Base-by-base conservation (phyloP, 306 rosid genomes). In the Fragaria vesca region DNA sequence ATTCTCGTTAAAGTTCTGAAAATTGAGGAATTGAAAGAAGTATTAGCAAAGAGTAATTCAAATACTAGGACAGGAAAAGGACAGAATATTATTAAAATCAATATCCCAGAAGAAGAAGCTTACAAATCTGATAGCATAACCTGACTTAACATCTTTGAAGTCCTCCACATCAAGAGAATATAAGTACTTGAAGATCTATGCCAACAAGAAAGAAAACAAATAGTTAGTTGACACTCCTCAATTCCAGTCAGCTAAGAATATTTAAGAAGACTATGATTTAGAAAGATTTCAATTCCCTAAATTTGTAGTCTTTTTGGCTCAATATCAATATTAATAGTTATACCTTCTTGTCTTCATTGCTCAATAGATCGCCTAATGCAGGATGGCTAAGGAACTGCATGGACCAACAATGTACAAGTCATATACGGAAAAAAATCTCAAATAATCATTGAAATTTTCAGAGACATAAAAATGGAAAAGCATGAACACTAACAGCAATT, bases 341-440 rank as follows among this genome's bases (percentile, higher is more conserved):
- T 71, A 89, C 96, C 96, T 84, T 87, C 81, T 84, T 89, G 80
- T 91, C 96, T 81, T 89, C 91, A 46, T 82, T 85, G 0, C 71
- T 85, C 84, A 91, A 80, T 80, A 90, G 82, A 65, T 89, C 93
- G 71, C 91, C 77, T 45, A 94, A 92, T 5, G 87, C 91, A 54
- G 98, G 98, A 83, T 94, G 97, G 84, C 97, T 89, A 87, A 92
- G 80, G 87, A 94, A 84, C 98, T 94, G 96, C 87, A 11, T 32
- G 34, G 36, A 54, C 21, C 79, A 80, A 82, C 30, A 80, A 57
- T 15, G 62, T 75, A 79, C 34, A 28, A 43, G 72, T 86, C 74
- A 73, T 0, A 18, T 70, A 76, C 32, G 54, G 28, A 60, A 32
- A 32, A 10, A 28, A 38, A 24, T 74, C 38, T 54, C 45, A 16